phyloP scores from a whole-genome alignment of 345 rosid genomes.

The Turnera subulata region DNA sequence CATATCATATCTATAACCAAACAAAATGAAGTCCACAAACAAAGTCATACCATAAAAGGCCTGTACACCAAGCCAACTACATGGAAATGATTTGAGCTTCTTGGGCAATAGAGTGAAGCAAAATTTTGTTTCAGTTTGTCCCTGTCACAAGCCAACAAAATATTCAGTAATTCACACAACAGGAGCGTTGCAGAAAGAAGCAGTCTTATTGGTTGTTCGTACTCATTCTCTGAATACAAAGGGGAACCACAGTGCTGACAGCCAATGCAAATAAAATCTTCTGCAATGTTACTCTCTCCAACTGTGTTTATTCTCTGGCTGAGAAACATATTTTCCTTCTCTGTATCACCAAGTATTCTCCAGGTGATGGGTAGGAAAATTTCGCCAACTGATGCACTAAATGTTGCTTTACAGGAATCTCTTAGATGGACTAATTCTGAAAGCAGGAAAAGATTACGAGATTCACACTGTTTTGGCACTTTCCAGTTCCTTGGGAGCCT shows the following conservation, averaged over 20 bases:
- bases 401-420: conserved; percentile 25
- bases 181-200: background rate
- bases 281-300: conserved; percentile 22
- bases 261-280: conserved; percentile 50
- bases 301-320: conserved; percentile 35
- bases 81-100: conserved; percentile 47
- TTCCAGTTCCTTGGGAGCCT: conserved; percentile 49
- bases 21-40: background rate
- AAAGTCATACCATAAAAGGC: conserved; percentile 43
- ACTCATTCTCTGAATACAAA: conserved; percentile 31
- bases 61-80: conserved; percentile 41
- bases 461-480: conserved; percentile 33
- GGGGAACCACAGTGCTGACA: conserved; percentile 50
- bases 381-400: conserved; percentile 43
- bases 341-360: conserved; percentile 30
- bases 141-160: conserved; percentile 22
- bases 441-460: conserved; percentile 31
- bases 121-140: conserved; percentile 17
- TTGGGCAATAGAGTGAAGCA: conserved; percentile 34
- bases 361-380: conserved; percentile 47
- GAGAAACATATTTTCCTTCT: conserved; percentile 48
- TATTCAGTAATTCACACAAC: background rate
- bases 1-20: background rate
- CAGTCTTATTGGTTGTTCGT: background rate
- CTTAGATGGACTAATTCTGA: conserved; percentile 31